Evolutionary conservation across 2,329 filamentous ascomycete genomes (phyloP).

Genomic region (Teratosphaeria epicoccoides): DNA sequence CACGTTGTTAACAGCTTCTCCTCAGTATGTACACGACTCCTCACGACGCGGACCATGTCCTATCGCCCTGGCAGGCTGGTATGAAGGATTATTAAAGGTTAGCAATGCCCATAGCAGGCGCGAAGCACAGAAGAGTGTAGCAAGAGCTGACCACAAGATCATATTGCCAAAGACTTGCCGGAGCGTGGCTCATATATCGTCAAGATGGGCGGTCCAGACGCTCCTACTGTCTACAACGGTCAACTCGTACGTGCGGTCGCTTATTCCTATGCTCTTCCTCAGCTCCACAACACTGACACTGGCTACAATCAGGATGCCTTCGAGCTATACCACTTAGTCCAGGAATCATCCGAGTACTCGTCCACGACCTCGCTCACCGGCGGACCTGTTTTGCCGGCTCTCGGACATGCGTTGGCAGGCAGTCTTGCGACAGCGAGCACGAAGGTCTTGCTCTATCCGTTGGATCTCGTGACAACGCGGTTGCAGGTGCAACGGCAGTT

Average conservation of each 20-base stretch:
- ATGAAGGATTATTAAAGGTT: neutral
- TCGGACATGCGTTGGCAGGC: constrained; percentile 74
- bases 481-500: constrained; percentile 66
- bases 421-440: constrained; percentile 68
- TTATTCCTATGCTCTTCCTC: constrained; percentile 8
- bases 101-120: neutral
- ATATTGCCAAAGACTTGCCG: neutral
- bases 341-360: constrained; percentile 9
- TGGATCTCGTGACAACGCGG: constrained; percentile 71
- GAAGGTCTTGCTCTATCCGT: constrained; percentile 67
- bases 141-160: neutral
- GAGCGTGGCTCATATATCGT: neutral
- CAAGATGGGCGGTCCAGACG: constrained; percentile 3
- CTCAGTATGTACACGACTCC: constrained; percentile 5
- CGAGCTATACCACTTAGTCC: constrained; percentile 19
- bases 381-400: constrained; percentile 51
- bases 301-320: constrained; percentile 18
- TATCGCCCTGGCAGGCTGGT: neutral
- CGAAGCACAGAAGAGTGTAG: neutral
- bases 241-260: constrained; percentile 15
- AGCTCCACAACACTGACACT: constrained; percentile 13
- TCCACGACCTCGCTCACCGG: constrained; percentile 1
- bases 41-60: neutral
- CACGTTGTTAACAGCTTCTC: constrained; percentile 2
- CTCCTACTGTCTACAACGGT: constrained; percentile 9